Evolutionary conservation across 805 yeast genomes (phyloP).

Genomic region (Metschnikowia henanensis): DNA sequence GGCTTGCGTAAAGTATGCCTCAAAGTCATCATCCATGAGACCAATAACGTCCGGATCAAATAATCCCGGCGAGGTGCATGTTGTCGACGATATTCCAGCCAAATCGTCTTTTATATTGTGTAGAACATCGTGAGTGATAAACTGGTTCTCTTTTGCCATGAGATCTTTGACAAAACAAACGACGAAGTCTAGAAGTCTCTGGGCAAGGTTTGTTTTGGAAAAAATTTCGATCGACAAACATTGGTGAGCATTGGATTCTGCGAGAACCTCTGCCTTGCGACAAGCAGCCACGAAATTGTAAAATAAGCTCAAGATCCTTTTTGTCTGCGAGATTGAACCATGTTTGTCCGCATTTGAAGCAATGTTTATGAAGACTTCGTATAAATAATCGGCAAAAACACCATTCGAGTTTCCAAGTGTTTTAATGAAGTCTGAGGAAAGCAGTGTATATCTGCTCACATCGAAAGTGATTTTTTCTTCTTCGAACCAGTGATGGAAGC

Average conservation of each 20-base stretch:
- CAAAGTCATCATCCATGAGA: slow-evolving; percentile 30
- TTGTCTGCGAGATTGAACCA: not conserved
- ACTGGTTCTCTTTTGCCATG: not conserved
- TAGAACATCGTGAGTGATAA: not conserved
- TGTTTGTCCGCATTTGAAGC: not conserved
- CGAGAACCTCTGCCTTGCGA: slow-evolving; percentile 21
- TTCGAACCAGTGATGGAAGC: slow-evolving; percentile 36
- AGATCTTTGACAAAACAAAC: not conserved
- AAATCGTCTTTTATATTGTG: not conserved
- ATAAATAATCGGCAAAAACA: slow-evolving; percentile 1
- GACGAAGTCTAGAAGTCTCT: slow-evolving; percentile 6
- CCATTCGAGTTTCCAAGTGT: not conserved
- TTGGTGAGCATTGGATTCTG: slow-evolving; percentile 7
- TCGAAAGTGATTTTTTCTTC: slow-evolving; percentile 12
- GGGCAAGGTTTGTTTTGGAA: slow-evolving; percentile 1
- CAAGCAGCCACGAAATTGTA: slow-evolving; percentile 28
- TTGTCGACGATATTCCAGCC: not conserved
- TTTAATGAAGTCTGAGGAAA: slow-evolving; percentile 1
- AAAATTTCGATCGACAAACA: slow-evolving; percentile 4
- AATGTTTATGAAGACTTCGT: not conserved
- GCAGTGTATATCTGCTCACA: not conserved
- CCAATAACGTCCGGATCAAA: slow-evolving; percentile 13
- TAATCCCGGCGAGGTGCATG: slow-evolving; percentile 24
- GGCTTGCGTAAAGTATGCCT: slow-evolving; percentile 25
- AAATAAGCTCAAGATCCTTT: slow-evolving; percentile 20